These are phyloP conservation scores for Podila clonocystis DNA, from an alignment of 192 early-diverging fungal species.

Conservation along the genomic window DNA sequence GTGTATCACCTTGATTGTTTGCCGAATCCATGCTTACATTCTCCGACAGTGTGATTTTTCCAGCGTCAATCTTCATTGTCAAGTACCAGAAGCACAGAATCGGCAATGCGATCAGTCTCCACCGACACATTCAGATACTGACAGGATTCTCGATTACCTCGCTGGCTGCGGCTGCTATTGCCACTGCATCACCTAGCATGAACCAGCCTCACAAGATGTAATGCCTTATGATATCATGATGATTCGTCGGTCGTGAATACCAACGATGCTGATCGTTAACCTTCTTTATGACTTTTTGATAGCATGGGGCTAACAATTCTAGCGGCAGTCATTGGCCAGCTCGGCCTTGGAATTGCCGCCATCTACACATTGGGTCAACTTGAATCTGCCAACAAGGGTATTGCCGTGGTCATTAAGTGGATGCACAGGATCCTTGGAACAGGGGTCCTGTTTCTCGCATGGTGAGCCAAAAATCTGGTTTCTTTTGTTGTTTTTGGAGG, in stretches of 20 bases:
- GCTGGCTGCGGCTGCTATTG: conserved; percentile 19
- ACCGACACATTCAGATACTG: conserved; percentile 10
- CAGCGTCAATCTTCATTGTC: conserved; percentile 21
- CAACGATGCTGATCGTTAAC: too few relatives aligned
- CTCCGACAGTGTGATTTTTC: background rate
- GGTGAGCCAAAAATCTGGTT: background rate
- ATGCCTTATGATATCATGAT: too few relatives aligned
- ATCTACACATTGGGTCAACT: background rate
- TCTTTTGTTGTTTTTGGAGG: too few relatives aligned
- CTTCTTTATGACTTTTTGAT: too few relatives aligned
- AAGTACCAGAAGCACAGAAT: conserved; percentile 10
- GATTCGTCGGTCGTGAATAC: too few relatives aligned
- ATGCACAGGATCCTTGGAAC: conserved; percentile 7
- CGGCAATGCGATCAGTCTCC: conserved; percentile 11
- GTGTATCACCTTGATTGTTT: too few relatives aligned
- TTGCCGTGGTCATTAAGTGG: conserved; percentile 13
- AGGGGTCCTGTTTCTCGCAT: conserved; percentile 3
- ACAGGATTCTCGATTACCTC: conserved; percentile 14
- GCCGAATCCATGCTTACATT: too few relatives aligned
- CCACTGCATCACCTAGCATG: background rate
- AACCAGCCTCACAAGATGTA: conserved; percentile 7
- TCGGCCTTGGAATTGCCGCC: conserved; percentile 12
- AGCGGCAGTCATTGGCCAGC: conserved; percentile 4
- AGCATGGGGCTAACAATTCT: conserved; percentile 14
- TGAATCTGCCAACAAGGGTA: conserved; percentile 14